Evolutionary conservation across 345 rosid genomes (phyloP).

Genomic region (Populus nigra): DNA sequence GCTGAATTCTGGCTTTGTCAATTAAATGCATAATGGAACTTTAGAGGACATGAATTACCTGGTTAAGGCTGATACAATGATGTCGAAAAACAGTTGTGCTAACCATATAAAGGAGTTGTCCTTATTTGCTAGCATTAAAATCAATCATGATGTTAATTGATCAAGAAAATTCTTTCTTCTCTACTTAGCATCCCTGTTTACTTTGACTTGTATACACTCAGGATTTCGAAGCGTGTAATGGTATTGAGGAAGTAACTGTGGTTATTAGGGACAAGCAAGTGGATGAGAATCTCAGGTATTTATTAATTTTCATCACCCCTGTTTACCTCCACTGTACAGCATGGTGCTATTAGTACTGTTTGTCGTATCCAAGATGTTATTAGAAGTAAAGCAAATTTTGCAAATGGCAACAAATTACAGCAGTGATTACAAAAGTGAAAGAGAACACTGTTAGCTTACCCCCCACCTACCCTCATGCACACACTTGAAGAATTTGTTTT

Average conservation of each 20-base stretch:
- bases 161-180: neutral
- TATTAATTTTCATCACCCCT: neutral
- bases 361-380: no score
- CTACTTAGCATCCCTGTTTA: neutral
- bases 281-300: conserved; percentile 88
- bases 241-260: conserved; percentile 86
- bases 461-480: no score
- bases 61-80: neutral
- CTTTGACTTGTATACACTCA: conserved; percentile 22
- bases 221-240: conserved; percentile 88
- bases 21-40: neutral
- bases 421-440: no score
- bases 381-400: no score
- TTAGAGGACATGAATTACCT: neutral
- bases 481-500: no score
- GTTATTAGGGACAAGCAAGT: conserved; percentile 83
- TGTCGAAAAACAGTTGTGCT: neutral
- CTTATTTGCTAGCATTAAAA: neutral
- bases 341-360: no score
- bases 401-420: no score
- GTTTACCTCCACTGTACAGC: neutral
- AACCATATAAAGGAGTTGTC: neutral
- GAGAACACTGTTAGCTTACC: no score
- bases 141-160: neutral
- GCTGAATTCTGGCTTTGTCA: neutral